Evolutionary conservation across 805 yeast species (phyloP).

Genomic region (Candida argentea): DNA sequence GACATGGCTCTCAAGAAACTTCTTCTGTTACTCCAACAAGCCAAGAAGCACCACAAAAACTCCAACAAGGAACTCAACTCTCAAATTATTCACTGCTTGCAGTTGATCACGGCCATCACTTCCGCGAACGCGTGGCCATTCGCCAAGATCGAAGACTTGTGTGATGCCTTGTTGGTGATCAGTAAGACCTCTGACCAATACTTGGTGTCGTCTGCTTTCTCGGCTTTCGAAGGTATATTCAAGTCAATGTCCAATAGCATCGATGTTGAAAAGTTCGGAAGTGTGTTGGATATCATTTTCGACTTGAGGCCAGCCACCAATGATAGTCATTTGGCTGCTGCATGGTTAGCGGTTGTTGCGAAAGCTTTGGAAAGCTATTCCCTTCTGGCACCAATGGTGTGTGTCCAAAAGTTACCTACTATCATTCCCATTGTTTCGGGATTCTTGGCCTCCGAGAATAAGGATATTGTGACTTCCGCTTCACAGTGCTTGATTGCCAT

Average conservation of each 20-base stretch:
- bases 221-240: slow-evolving; percentile 75
- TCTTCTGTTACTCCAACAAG: slow-evolving; percentile 31
- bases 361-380: slow-evolving; percentile 50
- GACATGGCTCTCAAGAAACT: slow-evolving; percentile 55
- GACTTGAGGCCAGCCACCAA: slow-evolving; percentile 73
- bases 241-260: slow-evolving; percentile 49
- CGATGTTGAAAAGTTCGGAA: slow-evolving; percentile 53
- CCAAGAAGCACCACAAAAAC: slow-evolving; percentile 19
- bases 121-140: slow-evolving; percentile 79
- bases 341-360: slow-evolving; percentile 93
- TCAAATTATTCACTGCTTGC: slow-evolving; percentile 63
- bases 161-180: slow-evolving; percentile 66
- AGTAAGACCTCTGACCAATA: slow-evolving; percentile 79
- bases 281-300: slow-evolving; percentile 60
- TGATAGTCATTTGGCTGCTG: slow-evolving; percentile 79
- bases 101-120: slow-evolving; percentile 62
- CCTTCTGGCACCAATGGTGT: slow-evolving; percentile 26
- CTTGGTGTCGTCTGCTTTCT: slow-evolving; percentile 72
- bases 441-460: slow-evolving; percentile 60
- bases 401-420: slow-evolving; percentile 47
- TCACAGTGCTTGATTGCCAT: slow-evolving; percentile 82
- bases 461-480: slow-evolving; percentile 62
- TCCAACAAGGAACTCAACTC: slow-evolving; percentile 42
- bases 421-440: slow-evolving; percentile 38
- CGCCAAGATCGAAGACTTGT: slow-evolving; percentile 53